Conservation (phyloP, 108 stramenopile genomes). For the Skeletonema tropicum region DNA sequence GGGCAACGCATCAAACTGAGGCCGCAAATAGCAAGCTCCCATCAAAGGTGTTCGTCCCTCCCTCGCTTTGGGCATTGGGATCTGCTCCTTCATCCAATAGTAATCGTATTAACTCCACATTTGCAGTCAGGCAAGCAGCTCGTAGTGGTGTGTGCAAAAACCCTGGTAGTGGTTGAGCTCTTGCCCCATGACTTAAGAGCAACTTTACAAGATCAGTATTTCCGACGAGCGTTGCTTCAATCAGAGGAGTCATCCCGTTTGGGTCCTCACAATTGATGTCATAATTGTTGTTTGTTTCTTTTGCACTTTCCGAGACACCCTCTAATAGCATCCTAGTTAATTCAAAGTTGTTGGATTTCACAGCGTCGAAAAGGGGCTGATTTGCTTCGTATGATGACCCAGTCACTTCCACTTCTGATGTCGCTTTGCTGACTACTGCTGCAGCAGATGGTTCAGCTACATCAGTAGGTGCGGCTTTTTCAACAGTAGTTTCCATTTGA, state of each 20-base stretch:
- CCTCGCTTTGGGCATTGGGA: constrained; percentile 44
- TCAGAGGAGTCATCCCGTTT: constrained; percentile 42
- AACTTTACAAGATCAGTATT: constrained; percentile 36
- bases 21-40: constrained; percentile 51
- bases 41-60: constrained; percentile 48
- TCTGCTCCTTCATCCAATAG: constrained; percentile 44
- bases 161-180: constrained; percentile 45
- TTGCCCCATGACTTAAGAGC: constrained; percentile 29
- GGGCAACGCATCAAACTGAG: constrained; percentile 33
- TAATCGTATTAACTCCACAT: constrained; percentile 27
- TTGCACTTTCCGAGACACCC: background rate
- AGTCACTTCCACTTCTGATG: background rate
- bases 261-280: constrained; percentile 46
- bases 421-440: background rate
- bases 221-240: constrained; percentile 43
- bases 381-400: constrained; percentile 18
- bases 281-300: constrained; percentile 9
- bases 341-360: constrained; percentile 28
- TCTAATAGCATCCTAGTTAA: constrained; percentile 19
- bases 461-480: constrained; percentile 7
- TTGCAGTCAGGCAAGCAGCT: constrained; percentile 48
- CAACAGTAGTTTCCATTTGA: constrained; percentile 18
- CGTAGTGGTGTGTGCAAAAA: constrained; percentile 48
- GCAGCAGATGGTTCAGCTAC: background rate
- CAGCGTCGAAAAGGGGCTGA: constrained; percentile 41